Percentiles rank a stretch among this genome's conserved stretches.
Evolutionary conservation across 2,329 filamentous ascomycete species (phyloP).

Genomic region (Fusarium veterinarium): DNA sequence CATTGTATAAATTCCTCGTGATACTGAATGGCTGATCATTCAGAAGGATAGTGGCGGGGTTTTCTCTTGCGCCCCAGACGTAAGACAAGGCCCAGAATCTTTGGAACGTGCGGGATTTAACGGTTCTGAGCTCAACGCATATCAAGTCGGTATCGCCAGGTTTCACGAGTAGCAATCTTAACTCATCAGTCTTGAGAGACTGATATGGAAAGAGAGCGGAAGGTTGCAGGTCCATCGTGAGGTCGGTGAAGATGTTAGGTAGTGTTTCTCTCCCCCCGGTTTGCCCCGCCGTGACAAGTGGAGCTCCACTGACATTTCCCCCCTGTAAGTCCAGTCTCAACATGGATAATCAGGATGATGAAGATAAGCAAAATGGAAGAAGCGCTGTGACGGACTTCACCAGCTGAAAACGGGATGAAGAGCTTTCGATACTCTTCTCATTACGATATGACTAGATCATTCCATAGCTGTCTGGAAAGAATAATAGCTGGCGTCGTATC

Average conservation of each 20-base stretch:
- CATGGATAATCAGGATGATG: no score
- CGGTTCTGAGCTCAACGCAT: rapidly evolving
- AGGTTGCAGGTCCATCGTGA: not conserved
- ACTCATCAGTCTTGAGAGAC: rapidly evolving
- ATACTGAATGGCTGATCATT: not conserved
- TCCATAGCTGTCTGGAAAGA: no score
- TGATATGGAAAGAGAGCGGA: not conserved
- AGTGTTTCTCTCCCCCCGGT: no score
- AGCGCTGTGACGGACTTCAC: no score
- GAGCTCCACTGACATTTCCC: not conserved
- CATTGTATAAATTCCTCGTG: slow-evolving; percentile 5
- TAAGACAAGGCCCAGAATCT: slow-evolving; percentile 23
- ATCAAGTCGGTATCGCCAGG: rapidly evolving
- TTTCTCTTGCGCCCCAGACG: slow-evolving; percentile 12
- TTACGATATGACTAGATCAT: no score
- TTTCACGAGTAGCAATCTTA: not conserved
- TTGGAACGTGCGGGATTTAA: not conserved
- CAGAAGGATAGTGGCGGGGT: not conserved
- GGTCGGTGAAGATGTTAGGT: not conserved
- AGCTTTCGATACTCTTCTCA: no score
- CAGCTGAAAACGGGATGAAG: no score
- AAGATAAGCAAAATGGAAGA: no score
- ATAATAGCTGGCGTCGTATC: no score
- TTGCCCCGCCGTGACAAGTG: not conserved
- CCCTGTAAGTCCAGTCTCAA: not conserved